phyloP scores from a whole-genome alignment of 2,329 filamentous ascomycete species.

The Xylariaceae sp. region DNA sequence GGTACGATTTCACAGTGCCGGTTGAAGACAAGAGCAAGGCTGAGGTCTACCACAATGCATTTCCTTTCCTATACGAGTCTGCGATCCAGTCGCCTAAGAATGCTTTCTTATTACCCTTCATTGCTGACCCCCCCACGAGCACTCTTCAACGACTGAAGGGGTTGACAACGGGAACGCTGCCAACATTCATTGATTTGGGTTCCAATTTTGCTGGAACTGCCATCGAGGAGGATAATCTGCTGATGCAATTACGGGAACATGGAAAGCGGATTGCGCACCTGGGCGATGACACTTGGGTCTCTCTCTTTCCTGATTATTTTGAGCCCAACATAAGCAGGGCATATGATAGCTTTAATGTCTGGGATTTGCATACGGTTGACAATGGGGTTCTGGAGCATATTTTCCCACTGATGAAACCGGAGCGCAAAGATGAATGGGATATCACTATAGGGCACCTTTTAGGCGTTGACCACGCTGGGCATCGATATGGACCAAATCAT shows the following conservation, averaged over 20 bases:
- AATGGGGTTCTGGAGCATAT: slow-evolving; percentile 93
- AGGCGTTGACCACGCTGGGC: slow-evolving; percentile 95
- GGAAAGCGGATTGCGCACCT: slow-evolving; percentile 83
- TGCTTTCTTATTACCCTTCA: slow-evolving; percentile 91
- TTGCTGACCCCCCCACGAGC: slow-evolving; percentile 93
- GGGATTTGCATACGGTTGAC: slow-evolving; percentile 96
- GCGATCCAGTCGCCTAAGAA: slow-evolving; percentile 76
- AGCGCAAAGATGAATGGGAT: slow-evolving; percentile 79
- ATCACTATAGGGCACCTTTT: slow-evolving; percentile 93
- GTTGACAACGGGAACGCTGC: slow-evolving; percentile 90
- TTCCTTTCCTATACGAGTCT: slow-evolving; percentile 86
- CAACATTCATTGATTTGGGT: slow-evolving; percentile 91
- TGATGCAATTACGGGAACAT: slow-evolving; percentile 70
- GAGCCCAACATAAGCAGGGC: slow-evolving; percentile 82
- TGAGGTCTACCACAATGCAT: slow-evolving; percentile 81
- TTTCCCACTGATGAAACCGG: slow-evolving; percentile 75
- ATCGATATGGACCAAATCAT: slow-evolving; percentile 93
- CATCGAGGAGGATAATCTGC: slow-evolving; percentile 87
- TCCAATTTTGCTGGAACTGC: slow-evolving; percentile 94
- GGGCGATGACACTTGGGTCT: slow-evolving; percentile 97
- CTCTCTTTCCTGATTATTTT: slow-evolving; percentile 93
- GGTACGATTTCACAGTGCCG: slow-evolving; percentile 96
- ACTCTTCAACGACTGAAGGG: slow-evolving; percentile 93
- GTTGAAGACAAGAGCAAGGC: slow-evolving; percentile 59
- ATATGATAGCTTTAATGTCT: slow-evolving; percentile 98